Base-by-base conservation (phyloP, 768 basidiomycete genomes). In the Mycena haematopus region DNA sequence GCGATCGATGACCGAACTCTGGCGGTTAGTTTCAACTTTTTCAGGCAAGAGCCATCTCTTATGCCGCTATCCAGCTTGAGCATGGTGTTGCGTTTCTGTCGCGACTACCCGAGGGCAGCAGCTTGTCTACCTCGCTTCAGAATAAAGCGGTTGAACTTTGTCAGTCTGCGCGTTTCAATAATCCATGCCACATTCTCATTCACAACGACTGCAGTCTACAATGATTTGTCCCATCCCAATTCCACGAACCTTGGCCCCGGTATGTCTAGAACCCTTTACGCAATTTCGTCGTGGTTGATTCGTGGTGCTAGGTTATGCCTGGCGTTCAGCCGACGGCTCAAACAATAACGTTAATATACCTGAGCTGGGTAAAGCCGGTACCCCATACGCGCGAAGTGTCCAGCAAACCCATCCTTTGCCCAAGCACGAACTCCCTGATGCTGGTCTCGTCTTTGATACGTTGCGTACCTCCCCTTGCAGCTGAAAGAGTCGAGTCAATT, bases 341-440 rank as follows among this genome's bases (percentile, higher is more conserved):
- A 75, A 77, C 71, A 95, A 96, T 76, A 95, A 93, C 69, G 79
- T 86, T 47, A 79, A 81, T 56, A 71, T 79, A 38, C 92, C 93
- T 2, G 79, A 87, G 61, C 73, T 95, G 76, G 94, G 94, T 49
- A 88, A 87, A 77, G 91, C 93, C 2, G 85, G 86, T 6, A 86
- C 82, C 13, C 88, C 93, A 0, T 95, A 95, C 71, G 82, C 91
- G n/a, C 86, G 93, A 24, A 93, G 89, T 49, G 93, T 94, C 22
- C 89, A 91, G 66, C 88, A 90, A 70, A 72, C 58, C 1, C 82
- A 88, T 62, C 83, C 90, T 2, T 77, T 92, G 3, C 88, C 92
- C 0, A 77, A 71, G 47, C 84, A 89, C 68, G 84, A 87, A 60
- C 78, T 94, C 29, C 93, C 93, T 0, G 93, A 95, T 73, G 77